Base-by-base conservation (phyloP, 176 grass and related monocot genomes). In the Aegilops sharonensis region DNA sequence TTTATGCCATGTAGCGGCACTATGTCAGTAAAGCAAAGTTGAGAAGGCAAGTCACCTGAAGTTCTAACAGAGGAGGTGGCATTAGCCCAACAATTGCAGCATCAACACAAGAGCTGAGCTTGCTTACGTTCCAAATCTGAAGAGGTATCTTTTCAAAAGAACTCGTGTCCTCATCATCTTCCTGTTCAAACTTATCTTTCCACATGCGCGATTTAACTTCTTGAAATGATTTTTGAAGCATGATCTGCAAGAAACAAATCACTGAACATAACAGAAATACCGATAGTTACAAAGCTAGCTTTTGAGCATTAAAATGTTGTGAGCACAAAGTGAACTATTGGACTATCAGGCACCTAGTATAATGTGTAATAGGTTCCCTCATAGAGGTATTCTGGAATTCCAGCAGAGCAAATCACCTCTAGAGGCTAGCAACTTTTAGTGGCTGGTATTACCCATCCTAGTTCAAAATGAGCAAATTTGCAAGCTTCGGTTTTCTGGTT, bases 91-190 rank as follows among this genome's bases (percentile, higher is more conserved):
- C 88, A 86, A 95, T 91, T 37, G 93, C 91, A 21, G 91, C 91
- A 91, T 98, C 96, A 77, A 84, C 90, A 83, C 90, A 95, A 82
- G 83, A 88, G 78, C 96, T 83, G 4, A 91, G 95, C 79, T 98
- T 98, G 84, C 85, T 89, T 37, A 98, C 87, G 68, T 94, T 94
- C 96, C 93, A 98, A 78, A 95, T 88, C 78, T 91, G 91, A 81
- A 92, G 93, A 11, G 88, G 93, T 81, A 92, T 83, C 64, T 78
- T 94, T 79, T 79, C 73, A 84, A 91, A 95, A 40, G 90, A 88
- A 89, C 48, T 83, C 35, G 88, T 93, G 48, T 89, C 88, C 59
- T 80, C 91, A 43, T 71, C 57, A 62, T 90, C 87, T 73, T 75
- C 77, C 30, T 92, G 73, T 72, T 87, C 79, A 89, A 94, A 83